Evolutionary conservation across 345 rosid genomes (phyloP).

Genomic region (Gossypium longicalyx): DNA sequence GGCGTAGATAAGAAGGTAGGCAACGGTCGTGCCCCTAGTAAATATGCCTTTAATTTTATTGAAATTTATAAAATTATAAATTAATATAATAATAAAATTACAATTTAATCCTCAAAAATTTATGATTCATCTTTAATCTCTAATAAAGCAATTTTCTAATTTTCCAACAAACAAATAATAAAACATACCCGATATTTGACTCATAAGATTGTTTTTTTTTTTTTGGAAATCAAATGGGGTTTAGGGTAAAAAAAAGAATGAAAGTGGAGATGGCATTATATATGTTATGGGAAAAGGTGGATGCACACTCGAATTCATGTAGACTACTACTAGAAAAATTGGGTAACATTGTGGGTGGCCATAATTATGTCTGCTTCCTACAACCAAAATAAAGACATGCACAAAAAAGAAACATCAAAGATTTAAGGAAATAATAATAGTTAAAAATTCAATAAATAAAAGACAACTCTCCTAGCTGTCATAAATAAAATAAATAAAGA

Average conservation of each 20-base stretch:
- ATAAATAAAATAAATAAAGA: neutral
- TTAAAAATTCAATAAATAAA: neutral
- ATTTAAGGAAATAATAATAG: neutral
- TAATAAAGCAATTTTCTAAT: accelerated
- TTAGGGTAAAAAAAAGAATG: neutral
- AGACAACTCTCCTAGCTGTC: neutral
- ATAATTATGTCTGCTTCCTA: slow-evolving; percentile 26
- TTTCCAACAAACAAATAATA: too few relatives aligned
- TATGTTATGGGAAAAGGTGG: neutral
- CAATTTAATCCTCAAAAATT: accelerated
- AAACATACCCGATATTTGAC: too few relatives aligned
- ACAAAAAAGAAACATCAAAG: slow-evolving; percentile 12
- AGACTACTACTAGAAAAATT: neutral
- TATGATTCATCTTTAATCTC: too few relatives aligned
- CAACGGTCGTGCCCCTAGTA: too few relatives aligned
- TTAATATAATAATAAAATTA: too few relatives aligned
- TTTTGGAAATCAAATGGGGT: too few relatives aligned
- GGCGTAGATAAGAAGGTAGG: too few relatives aligned
- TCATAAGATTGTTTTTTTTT: too few relatives aligned
- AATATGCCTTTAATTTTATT: too few relatives aligned
- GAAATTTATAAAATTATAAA: too few relatives aligned
- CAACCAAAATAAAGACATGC: slow-evolving; percentile 18
- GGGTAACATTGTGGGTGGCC: slow-evolving; percentile 28
- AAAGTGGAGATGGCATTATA: neutral
- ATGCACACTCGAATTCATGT: neutral